These are phyloP conservation scores for Termitomyces sp. DNA, from an alignment of 768 basidiomycete species.

Conservation along the genomic window DNA sequence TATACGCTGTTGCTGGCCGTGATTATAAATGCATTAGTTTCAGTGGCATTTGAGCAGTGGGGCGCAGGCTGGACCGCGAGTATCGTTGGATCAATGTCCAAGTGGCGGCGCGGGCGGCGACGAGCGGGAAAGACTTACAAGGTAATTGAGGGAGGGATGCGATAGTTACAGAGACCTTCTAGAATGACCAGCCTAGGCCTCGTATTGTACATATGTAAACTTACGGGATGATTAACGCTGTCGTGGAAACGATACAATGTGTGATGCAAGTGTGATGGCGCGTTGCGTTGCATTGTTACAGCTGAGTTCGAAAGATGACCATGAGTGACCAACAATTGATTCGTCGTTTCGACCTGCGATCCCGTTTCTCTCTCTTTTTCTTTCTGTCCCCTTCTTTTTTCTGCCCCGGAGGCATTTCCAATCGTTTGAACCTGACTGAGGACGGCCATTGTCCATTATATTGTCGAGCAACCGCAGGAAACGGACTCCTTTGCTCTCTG, in stretches of 20 bases:
- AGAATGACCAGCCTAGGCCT: background rate
- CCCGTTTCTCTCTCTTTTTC: conserved; percentile 22
- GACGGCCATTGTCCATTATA: conserved; percentile 28
- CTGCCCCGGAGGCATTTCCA: conserved; percentile 45
- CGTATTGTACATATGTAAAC: too few species aligned
- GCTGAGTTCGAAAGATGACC: conserved; percentile 26
- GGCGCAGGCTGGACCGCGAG: conserved; percentile 53
- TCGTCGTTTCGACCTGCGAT: conserved; percentile 9
- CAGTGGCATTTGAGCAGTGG: conserved; percentile 78
- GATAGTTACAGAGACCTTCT: conserved; percentile 14
- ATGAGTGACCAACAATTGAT: conserved; percentile 9
- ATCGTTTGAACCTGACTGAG: conserved; percentile 32
- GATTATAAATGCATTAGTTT: conserved; percentile 64
- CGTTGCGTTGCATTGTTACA: conserved; percentile 17
- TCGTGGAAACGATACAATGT: background rate
- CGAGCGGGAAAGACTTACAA: conserved; percentile 79
- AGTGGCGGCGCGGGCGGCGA: conserved; percentile 41
- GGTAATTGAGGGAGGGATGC: conserved; percentile 73
- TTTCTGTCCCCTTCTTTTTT: conserved; percentile 19
- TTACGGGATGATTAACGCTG: too few species aligned
- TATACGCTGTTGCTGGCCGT: conserved; percentile 66
- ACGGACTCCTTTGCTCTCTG: conserved; percentile 36
- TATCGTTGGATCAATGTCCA: conserved; percentile 44
- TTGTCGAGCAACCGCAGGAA: conserved; percentile 49
- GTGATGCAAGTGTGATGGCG: conserved; percentile 6